These are phyloP conservation scores for Miamiensis avidus DNA, from an alignment of 169 alveolate species.

Conservation along the genomic window DNA sequence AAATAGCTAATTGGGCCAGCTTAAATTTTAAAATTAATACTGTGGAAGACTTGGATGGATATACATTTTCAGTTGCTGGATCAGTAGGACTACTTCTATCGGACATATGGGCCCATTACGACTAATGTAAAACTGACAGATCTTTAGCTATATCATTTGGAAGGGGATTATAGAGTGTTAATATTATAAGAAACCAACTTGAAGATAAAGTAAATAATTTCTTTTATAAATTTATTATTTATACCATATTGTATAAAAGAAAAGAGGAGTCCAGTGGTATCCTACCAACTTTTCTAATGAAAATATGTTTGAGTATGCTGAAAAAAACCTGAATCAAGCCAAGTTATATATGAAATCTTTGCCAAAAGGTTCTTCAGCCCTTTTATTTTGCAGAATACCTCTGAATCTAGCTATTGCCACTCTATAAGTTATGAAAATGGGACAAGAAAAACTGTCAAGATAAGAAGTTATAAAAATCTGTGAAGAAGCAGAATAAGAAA, in stretches of 20 bases:
- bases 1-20: conserved; percentile 15
- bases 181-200: conserved; percentile 8
- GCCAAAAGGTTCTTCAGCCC: conserved; percentile 14
- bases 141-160: conserved; percentile 14
- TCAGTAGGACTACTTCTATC: conserved; percentile 11
- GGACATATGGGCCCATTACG: conserved; percentile 21
- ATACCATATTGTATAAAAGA: background rate
- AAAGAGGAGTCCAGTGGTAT: conserved; percentile 8
- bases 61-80: conserved; percentile 22
- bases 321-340: conserved; percentile 1
- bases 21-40: conserved; percentile 3
- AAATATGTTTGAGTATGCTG: conserved; percentile 16
- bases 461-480: conserved; percentile 16
- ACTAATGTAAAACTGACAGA: conserved; percentile 17
- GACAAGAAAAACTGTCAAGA: conserved; percentile 10
- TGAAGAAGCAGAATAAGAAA: background rate
- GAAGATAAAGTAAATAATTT: conserved; percentile 7
- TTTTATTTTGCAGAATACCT: conserved; percentile 22
- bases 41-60: conserved; percentile 16
- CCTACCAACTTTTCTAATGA: conserved; percentile 10
- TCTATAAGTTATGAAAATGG: background rate
- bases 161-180: conserved; percentile 16
- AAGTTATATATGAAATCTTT: conserved; percentile 4
- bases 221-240: too few relatives aligned
- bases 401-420: conserved; percentile 14